Evolutionary conservation across 768 basidiomycete species (phyloP).

Genomic region (Mycena galericulata): DNA sequence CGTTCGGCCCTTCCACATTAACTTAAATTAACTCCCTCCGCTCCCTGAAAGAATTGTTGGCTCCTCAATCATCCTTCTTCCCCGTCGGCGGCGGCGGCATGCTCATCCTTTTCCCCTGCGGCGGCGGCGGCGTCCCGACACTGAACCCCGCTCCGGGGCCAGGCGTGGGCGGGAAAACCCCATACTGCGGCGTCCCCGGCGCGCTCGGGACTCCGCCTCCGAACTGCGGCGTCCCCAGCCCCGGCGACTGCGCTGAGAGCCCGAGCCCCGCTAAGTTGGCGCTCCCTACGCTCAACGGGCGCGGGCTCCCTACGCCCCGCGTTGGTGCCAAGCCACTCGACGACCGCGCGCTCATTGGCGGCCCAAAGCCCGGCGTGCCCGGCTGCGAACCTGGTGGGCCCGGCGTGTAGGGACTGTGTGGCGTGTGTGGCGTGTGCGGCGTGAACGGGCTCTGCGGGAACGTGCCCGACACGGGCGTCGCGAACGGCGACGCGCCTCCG

Average conservation of each 20-base stretch:
- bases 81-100: slow-evolving; percentile 46
- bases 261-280: slow-evolving; percentile 17
- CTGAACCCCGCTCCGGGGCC: slow-evolving; percentile 46
- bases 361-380: slow-evolving; percentile 15
- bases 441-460: slow-evolving; percentile 15
- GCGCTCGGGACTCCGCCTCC: background rate
- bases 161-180: slow-evolving; percentile 47
- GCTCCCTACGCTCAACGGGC: slow-evolving; percentile 20
- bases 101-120: slow-evolving; percentile 38
- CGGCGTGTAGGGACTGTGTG: background rate
- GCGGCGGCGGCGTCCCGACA: slow-evolving; percentile 44
- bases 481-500: slow-evolving; percentile 7
- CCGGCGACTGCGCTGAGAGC: slow-evolving; percentile 11
- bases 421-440: slow-evolving; percentile 12
- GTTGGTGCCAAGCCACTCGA: slow-evolving; percentile 13
- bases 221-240: slow-evolving; percentile 10
- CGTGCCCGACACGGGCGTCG: slow-evolving; percentile 23
- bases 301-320: slow-evolving; percentile 16
- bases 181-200: slow-evolving; percentile 36
- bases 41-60: too few relatives aligned
- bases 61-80: slow-evolving; percentile 55
- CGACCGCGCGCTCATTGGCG: slow-evolving; percentile 27
- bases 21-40: too few relatives aligned
- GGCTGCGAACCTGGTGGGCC: slow-evolving; percentile 13
- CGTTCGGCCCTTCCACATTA: too few relatives aligned